Conservation (phyloP, 2,329 filamentous ascomycete genomes). For the Thielaviopsis populi region DNA sequence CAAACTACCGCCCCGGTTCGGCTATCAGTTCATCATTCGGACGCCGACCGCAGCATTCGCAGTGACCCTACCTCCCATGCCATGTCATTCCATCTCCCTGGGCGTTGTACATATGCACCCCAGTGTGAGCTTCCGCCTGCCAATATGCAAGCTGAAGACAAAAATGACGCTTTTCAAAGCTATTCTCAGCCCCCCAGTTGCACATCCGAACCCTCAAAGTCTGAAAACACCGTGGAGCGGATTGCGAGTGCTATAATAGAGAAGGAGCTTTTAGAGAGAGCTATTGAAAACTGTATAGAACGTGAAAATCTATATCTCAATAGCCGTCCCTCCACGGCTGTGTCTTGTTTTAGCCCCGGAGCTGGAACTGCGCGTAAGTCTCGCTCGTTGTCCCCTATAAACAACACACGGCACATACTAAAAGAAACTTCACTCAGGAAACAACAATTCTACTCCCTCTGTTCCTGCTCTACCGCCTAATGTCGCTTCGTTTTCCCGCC, state of each 20-base stretch:
- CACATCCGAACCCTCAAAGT: slow-evolving; percentile 31
- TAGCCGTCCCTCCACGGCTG: slow-evolving; percentile 38
- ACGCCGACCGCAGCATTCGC: slow-evolving; percentile 2
- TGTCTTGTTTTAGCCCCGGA: slow-evolving; percentile 25
- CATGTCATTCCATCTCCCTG: slow-evolving; percentile 41
- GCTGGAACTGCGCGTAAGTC: slow-evolving; percentile 20
- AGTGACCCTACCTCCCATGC: slow-evolving; percentile 18
- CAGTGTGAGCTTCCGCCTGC: slow-evolving; percentile 16
- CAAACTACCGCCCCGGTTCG: slow-evolving; percentile 2
- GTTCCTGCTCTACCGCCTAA: slow-evolving; percentile 42
- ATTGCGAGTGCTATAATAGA: slow-evolving; percentile 44
- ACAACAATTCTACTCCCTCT: slow-evolving; percentile 28
- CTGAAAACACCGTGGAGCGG: slow-evolving; percentile 38
- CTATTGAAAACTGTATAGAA: slow-evolving; percentile 46
- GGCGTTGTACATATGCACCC: slow-evolving; percentile 24
- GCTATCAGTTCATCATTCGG: slow-evolving; percentile 11
- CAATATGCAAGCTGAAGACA: not conserved
- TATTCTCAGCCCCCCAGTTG: slow-evolving; percentile 33
- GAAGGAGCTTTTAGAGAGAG: slow-evolving; percentile 41
- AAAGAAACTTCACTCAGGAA: not conserved
- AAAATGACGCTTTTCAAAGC: slow-evolving; percentile 22
- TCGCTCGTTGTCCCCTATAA: not conserved
- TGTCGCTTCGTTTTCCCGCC: slow-evolving; percentile 43
- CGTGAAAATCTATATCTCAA: slow-evolving; percentile 41
- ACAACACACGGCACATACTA: not conserved